Evolutionary conservation across 148 eudicot genomes (phyloP).

Genomic region (Heliamphora exappendiculata): DNA sequence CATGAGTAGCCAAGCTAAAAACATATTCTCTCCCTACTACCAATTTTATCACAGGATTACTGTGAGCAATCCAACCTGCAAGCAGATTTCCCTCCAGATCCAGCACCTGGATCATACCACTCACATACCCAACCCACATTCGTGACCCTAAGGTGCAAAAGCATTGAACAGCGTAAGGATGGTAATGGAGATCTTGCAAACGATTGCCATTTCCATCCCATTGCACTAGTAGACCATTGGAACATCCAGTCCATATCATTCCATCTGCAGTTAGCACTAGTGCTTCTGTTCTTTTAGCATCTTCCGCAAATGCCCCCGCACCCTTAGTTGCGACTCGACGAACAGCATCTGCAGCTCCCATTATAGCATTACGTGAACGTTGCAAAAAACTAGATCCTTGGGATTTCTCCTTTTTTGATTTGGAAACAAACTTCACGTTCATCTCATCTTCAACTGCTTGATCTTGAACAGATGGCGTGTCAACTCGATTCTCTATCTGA

Average conservation of each 20-base stretch:
- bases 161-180: slow-evolving; percentile 61
- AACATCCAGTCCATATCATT: slow-evolving; percentile 80
- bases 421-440: slow-evolving; percentile 66
- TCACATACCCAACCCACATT: slow-evolving; percentile 87
- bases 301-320: slow-evolving; percentile 71
- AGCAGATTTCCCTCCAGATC: slow-evolving; percentile 78
- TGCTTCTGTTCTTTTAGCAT: slow-evolving; percentile 82
- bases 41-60: slow-evolving; percentile 74
- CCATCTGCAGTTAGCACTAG: slow-evolving; percentile 69
- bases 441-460: slow-evolving; percentile 66
- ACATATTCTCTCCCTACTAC: slow-evolving; percentile 61
- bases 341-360: slow-evolving; percentile 99
- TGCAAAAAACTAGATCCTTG: slow-evolving; percentile 62
- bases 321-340: slow-evolving; percentile 87
- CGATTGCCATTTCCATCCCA: slow-evolving; percentile 92
- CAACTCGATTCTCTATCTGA: slow-evolving; percentile 78
- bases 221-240: slow-evolving; percentile 73
- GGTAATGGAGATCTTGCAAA: slow-evolving; percentile 66
- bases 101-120: slow-evolving; percentile 74
- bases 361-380: slow-evolving; percentile 84
- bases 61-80: slow-evolving; percentile 87
- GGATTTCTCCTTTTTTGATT: slow-evolving; percentile 85
- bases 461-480: slow-evolving; percentile 66
- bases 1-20: slow-evolving; percentile 92
- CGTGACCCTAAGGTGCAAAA: slow-evolving; percentile 74